phyloP scores from a whole-genome alignment of 805 yeast species.

The Myxozyma kluyveri region DNA sequence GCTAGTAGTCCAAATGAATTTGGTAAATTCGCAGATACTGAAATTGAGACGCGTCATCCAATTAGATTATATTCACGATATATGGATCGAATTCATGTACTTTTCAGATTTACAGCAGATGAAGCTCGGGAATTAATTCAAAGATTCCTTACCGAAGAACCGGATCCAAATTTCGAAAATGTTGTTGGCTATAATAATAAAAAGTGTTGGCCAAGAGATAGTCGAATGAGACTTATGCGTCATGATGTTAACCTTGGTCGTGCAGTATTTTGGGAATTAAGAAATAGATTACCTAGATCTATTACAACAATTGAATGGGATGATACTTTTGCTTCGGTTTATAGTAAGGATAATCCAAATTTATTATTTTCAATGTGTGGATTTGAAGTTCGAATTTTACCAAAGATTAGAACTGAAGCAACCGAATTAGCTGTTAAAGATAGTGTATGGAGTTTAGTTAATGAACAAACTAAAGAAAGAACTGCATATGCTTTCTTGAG shows the following conservation, averaged over 20 bases:
- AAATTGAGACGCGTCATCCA: conserved; percentile 67
- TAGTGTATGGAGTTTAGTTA: conserved; percentile 86
- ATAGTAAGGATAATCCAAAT: conserved; percentile 87
- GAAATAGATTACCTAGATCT: conserved; percentile 73
- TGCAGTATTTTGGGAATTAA: conserved; percentile 88
- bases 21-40: conserved; percentile 60
- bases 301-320: conserved; percentile 75
- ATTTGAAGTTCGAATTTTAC: conserved; percentile 85
- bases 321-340: conserved; percentile 78
- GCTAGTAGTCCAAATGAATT: conserved; percentile 67
- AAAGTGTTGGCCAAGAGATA: conserved; percentile 92
- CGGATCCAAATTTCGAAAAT: conserved; percentile 89
- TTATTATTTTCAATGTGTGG: conserved; percentile 89
- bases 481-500: conserved; percentile 85
- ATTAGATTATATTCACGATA: conserved; percentile 78
- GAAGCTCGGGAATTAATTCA: conserved; percentile 75
- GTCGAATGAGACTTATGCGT: conserved; percentile 85
- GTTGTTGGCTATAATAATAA: conserved; percentile 82
- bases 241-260: conserved; percentile 89
- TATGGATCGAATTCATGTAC: conserved; percentile 73
- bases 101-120: conserved; percentile 68
- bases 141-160: conserved; percentile 76
- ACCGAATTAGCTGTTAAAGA: conserved; percentile 55
- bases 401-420: conserved; percentile 61
- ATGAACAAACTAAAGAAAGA: conserved; percentile 70